Evolutionary conservation across 1,284 basidiomycete species (phyloP).

Genomic region (Naganishia cerealis): DNA sequence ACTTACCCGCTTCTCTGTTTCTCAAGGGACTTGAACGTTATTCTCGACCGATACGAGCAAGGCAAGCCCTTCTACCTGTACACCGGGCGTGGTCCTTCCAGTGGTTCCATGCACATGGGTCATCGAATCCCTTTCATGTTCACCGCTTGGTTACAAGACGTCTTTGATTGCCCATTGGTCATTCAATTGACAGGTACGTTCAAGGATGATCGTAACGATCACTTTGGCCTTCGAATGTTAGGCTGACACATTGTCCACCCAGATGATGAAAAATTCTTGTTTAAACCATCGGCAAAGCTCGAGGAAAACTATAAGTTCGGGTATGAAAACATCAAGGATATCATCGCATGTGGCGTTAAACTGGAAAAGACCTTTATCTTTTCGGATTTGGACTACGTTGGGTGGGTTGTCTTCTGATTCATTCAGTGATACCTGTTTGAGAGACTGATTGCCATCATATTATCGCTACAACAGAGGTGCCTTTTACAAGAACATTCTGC

Average conservation of each 20-base stretch:
- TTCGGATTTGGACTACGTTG: conserved; percentile 75
- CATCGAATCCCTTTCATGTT: conserved; percentile 98
- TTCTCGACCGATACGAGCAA: conserved; percentile 92
- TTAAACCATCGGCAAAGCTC: conserved; percentile 77
- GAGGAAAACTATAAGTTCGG: conserved; percentile 86
- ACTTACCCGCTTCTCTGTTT: neutral
- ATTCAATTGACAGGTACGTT: conserved; percentile 82
- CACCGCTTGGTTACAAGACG: conserved; percentile 97
- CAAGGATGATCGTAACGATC: neutral
- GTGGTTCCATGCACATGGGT: conserved; percentile 95
- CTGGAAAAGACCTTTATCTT: conserved; percentile 96
- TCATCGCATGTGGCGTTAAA: conserved; percentile 94
- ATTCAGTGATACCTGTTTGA: neutral
- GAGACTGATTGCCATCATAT: neutral
- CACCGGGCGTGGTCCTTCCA: conserved; percentile 94
- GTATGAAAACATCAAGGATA: conserved; percentile 84
- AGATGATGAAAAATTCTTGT: conserved; percentile 99
- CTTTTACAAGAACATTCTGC: conserved; percentile 93
- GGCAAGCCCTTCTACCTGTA: conserved; percentile 98
- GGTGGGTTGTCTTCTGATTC: conserved; percentile 15
- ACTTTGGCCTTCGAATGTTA: conserved; percentile 11
- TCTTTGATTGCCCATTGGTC: conserved; percentile 91
- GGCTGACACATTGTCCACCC: conserved; percentile 15
- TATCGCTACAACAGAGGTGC: conserved; percentile 60
- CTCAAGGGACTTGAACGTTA: conserved; percentile 82